Conservation (phyloP, 192 early-diverging fungal genomes). For the Mortierella antarctica region DNA sequence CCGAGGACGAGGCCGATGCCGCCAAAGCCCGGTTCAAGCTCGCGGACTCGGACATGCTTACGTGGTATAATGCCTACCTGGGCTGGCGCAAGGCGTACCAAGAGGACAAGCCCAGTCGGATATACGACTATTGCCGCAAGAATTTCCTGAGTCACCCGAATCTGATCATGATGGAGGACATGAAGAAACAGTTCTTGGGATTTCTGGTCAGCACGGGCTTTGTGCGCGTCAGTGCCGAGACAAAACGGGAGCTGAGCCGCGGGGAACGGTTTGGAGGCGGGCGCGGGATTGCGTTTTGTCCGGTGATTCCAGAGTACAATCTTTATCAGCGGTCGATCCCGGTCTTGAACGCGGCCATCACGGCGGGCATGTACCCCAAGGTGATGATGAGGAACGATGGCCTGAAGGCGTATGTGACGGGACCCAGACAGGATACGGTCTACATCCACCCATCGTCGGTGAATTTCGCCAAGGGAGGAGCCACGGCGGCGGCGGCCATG, state of each 20-base stretch:
- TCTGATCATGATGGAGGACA: slow-evolving; percentile 65
- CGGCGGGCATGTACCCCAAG: slow-evolving; percentile 89
- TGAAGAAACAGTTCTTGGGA: slow-evolving; percentile 64
- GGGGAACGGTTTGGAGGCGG: slow-evolving; percentile 25
- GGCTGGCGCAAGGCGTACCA: slow-evolving; percentile 57
- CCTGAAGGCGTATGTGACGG: slow-evolving; percentile 57
- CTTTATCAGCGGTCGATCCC: slow-evolving; percentile 46
- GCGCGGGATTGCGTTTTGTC: slow-evolving; percentile 51
- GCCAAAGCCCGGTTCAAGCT: slow-evolving; percentile 54
- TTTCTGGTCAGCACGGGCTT: slow-evolving; percentile 64
- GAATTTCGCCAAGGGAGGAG: slow-evolving; percentile 59
- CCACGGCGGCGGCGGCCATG: slow-evolving; percentile 5
- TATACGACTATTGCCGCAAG: slow-evolving; percentile 56
- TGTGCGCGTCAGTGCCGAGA: slow-evolving; percentile 45
- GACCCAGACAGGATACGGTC: slow-evolving; percentile 57
- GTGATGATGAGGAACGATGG: slow-evolving; percentile 59
- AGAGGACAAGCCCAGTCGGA: slow-evolving; percentile 18
- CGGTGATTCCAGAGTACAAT: slow-evolving; percentile 55
- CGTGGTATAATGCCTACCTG: slow-evolving; percentile 63
- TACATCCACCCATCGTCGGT: slow-evolving; percentile 87
- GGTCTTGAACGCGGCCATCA: slow-evolving; percentile 78
- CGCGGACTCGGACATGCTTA: slow-evolving; percentile 61
- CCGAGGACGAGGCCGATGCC: slow-evolving; percentile 61
- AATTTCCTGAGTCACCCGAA: slow-evolving; percentile 65
- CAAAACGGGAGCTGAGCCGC: slow-evolving; percentile 30